Conservation (phyloP, 2,329 filamentous ascomycete species). For the Apiospora arundinis region DNA sequence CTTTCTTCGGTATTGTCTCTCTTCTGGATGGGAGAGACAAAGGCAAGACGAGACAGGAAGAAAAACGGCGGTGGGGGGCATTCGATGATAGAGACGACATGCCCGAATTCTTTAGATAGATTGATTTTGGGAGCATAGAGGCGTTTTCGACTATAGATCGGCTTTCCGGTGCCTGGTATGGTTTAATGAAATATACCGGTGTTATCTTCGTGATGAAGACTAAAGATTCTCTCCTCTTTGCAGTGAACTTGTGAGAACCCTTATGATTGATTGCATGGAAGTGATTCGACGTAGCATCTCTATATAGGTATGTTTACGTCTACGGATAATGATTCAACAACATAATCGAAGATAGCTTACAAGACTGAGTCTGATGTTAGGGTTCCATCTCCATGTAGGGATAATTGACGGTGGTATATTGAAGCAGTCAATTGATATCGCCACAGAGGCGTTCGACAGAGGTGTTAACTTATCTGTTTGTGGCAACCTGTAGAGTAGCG, state of each 20-base stretch:
- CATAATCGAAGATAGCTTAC: no score
- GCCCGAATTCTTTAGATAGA: slow-evolving; percentile 7
- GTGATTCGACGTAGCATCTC: no score
- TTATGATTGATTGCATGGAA: background rate
- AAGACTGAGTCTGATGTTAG: no score
- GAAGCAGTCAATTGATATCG: background rate
- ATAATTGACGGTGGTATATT: no score
- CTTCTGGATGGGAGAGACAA: background rate
- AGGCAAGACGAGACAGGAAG: background rate
- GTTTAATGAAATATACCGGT: slow-evolving; percentile 20
- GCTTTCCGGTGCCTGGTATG: slow-evolving; percentile 12
- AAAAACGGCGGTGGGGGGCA: background rate
- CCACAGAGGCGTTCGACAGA: no score
- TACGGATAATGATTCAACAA: no score
- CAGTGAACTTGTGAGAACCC: background rate
- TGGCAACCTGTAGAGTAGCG: no score
- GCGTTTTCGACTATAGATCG: slow-evolving; percentile 13
- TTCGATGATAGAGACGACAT: slow-evolving; percentile 11
- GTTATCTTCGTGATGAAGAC: background rate
- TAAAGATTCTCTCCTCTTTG: background rate
- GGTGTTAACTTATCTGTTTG: no score
- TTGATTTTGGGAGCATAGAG: slow-evolving; percentile 15
- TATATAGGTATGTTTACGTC: no score
- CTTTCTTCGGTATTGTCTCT: background rate
- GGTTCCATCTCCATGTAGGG: no score